Evolutionary conservation across 306 rosid species (phyloP).

Genomic region (Begonia masoniana): DNA sequence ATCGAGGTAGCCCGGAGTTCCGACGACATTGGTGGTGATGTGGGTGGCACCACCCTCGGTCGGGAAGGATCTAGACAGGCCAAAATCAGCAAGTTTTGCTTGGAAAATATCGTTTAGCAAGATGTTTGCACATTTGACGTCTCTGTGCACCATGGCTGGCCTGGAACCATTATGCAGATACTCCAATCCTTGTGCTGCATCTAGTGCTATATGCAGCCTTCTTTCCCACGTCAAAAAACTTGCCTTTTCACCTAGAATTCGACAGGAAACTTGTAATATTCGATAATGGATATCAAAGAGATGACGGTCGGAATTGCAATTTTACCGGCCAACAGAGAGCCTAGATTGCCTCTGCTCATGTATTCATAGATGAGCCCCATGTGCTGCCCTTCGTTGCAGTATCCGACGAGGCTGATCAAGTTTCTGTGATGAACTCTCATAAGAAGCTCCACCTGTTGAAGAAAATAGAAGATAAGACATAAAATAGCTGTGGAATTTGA

Average conservation of each 20-base stretch:
- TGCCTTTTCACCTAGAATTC: conserved; percentile 1
- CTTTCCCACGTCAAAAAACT: conserved; percentile 7
- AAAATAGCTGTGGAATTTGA: no score
- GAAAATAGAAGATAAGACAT: neutral
- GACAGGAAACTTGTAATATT: no score
- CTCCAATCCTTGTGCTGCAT: conserved; percentile 15
- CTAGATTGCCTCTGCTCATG: conserved; percentile 38
- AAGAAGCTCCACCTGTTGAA: conserved; percentile 34
- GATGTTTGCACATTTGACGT: conserved; percentile 13
- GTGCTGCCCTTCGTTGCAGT: conserved; percentile 32
- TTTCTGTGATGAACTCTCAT: conserved; percentile 35
- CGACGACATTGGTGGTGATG: conserved; percentile 13
- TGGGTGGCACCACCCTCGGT: conserved; percentile 10
- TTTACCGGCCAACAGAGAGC: conserved; percentile 26
- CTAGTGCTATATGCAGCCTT: conserved; percentile 12
- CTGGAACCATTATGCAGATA: conserved; percentile 9
- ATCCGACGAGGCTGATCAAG: conserved; percentile 40
- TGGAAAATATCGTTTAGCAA: conserved; percentile 7
- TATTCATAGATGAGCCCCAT: conserved; percentile 46
- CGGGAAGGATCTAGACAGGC: conserved; percentile 13
- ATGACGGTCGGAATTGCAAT: neutral
- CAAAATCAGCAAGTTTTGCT: conserved; percentile 13
- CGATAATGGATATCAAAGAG: no score
- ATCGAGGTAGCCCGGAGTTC: conserved; percentile 15
- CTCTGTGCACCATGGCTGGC: conserved; percentile 16